Conservation (phyloP, 768 basidiomycete genomes). For the Russula earlei region DNA sequence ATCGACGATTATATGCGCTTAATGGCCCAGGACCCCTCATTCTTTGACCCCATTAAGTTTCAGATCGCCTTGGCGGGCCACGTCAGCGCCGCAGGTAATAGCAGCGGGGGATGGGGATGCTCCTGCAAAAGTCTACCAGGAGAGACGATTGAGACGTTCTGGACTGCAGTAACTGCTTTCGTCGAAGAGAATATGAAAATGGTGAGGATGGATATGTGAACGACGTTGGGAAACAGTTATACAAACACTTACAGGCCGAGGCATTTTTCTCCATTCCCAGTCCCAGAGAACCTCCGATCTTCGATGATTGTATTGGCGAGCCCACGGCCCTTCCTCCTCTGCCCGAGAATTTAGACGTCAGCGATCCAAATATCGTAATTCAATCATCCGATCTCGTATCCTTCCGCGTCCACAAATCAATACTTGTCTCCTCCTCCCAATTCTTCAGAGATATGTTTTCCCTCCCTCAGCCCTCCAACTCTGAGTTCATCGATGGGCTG, state of each 20-base stretch:
- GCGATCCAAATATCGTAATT: background rate
- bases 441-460: slow-evolving; percentile 28
- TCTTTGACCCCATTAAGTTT: background rate
- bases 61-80: background rate
- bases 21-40: background rate
- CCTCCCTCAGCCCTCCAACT: slow-evolving; percentile 15
- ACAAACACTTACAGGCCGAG: slow-evolving; percentile 1
- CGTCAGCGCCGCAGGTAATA: background rate
- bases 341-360: background rate
- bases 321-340: background rate
- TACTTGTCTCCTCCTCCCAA: slow-evolving; percentile 25
- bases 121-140: background rate
- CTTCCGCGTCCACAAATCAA: slow-evolving; percentile 26
- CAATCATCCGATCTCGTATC: slow-evolving; percentile 1
- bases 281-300: background rate
- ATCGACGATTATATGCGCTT: background rate
- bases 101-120: background rate
- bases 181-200: background rate
- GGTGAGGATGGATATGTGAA: background rate
- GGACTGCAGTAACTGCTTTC: background rate
- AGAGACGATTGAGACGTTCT: background rate
- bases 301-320: background rate
- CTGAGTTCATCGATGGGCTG: slow-evolving; percentile 1
- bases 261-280: background rate
- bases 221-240: background rate